phyloP scores from a whole-genome alignment of 768 basidiomycete species.

The Suillus subalutaceus region DNA sequence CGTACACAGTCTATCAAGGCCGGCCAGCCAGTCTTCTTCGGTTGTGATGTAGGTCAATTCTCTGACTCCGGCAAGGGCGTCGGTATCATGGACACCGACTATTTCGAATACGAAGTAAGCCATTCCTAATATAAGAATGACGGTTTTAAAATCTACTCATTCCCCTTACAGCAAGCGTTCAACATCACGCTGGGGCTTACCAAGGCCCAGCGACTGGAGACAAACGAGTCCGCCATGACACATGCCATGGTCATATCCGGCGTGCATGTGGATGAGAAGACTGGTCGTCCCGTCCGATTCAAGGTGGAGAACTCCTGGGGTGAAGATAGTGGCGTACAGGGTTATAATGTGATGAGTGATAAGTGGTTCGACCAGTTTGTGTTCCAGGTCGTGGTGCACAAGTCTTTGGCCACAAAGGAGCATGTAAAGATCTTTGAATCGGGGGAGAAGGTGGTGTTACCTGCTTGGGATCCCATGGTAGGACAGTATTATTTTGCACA shows the following conservation, averaged over 20 bases:
- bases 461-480: conserved; percentile 75
- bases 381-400: conserved; percentile 92
- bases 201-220: conserved; percentile 84
- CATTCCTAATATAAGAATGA: not conserved
- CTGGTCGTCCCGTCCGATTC: conserved; percentile 83
- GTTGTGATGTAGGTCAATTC: conserved; percentile 93
- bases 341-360: conserved; percentile 92
- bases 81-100: conserved; percentile 86
- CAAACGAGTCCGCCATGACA: conserved; percentile 89
- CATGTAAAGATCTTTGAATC: conserved; percentile 80
- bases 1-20: conserved; percentile 69
- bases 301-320: conserved; percentile 99
- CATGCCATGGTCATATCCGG: conserved; percentile 89
- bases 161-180: conserved; percentile 69
- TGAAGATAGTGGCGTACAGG: conserved; percentile 72
- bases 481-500: conserved; percentile 1
- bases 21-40: conserved; percentile 91
- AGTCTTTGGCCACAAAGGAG: conserved; percentile 75
- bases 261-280: conserved; percentile 76
- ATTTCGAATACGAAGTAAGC: conserved; percentile 79
- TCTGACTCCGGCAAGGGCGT: conserved; percentile 54
- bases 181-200: conserved; percentile 77
- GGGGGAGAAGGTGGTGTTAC: conserved; percentile 66
- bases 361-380: conserved; percentile 94
- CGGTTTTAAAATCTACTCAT: not conserved